A percentile compares a stretch with the other conserved stretches of the same genome.
Conservation (phyloP, 768 basidiomycete genomes). For the Lactarius sp. region DNA sequence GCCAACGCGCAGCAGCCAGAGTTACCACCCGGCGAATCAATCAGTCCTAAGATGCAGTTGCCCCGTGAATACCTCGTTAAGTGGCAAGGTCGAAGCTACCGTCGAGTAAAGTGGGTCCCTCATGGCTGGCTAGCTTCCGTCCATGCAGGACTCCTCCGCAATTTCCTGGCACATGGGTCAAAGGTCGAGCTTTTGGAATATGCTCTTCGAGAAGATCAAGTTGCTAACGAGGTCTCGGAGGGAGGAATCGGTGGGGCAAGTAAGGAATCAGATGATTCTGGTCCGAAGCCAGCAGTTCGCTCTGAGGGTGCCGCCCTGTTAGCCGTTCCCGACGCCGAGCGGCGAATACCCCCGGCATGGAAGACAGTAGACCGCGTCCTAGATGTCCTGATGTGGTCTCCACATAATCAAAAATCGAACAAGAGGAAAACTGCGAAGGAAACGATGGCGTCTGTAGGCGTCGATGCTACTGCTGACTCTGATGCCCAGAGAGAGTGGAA, state of each 20-base stretch:
- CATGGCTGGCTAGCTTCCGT: slow-evolving; percentile 84
- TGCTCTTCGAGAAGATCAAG: slow-evolving; percentile 35
- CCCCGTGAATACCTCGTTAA: slow-evolving; percentile 95
- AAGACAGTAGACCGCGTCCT: slow-evolving; percentile 89
- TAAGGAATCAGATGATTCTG: slow-evolving; percentile 26
- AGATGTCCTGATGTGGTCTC: slow-evolving; percentile 66
- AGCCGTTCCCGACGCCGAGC: slow-evolving; percentile 65
- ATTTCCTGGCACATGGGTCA: slow-evolving; percentile 68
- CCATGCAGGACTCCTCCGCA: slow-evolving; percentile 60
- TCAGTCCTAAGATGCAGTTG: slow-evolving; percentile 53
- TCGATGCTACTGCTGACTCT: slow-evolving; percentile 32
- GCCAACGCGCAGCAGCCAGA: slow-evolving; percentile 53
- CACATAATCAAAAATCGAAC: slow-evolving; percentile 31
- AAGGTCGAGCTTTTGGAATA: slow-evolving; percentile 60
- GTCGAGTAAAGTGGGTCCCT: slow-evolving; percentile 82
- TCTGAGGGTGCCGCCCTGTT: slow-evolving; percentile 28
- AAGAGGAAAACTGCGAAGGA: slow-evolving; percentile 26
- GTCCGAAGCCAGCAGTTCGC: slow-evolving; percentile 14
- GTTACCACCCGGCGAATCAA: slow-evolving; percentile 36
- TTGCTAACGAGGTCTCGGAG: slow-evolving; percentile 33
- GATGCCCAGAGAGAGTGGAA: slow-evolving; percentile 29
- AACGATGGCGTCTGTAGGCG: slow-evolving; percentile 32
- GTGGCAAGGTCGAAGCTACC: slow-evolving; percentile 76
- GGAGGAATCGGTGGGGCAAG: slow-evolving; percentile 35
- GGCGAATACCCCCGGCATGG: slow-evolving; percentile 74